Evolutionary conservation across 768 basidiomycete genomes (phyloP).

Genomic region (Royoungia palumana): DNA sequence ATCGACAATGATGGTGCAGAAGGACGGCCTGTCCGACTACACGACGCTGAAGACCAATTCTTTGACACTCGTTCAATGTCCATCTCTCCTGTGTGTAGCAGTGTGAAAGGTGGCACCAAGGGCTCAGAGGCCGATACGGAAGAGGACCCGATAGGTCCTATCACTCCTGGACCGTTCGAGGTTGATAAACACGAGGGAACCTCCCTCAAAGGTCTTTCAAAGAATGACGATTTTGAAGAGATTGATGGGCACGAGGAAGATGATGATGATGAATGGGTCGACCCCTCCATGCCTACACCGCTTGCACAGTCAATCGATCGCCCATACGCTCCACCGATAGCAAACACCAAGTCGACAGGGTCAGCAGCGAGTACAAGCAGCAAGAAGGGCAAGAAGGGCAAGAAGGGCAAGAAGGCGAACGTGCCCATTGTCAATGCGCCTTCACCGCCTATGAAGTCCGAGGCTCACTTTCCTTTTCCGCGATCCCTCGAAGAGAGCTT

Average conservation of each 20-base stretch:
- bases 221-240: constrained; percentile 28
- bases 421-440: constrained; percentile 41
- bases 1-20: constrained; percentile 26
- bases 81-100: constrained; percentile 40
- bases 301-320: constrained; percentile 24
- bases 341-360: constrained; percentile 25
- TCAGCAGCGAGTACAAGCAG: constrained; percentile 25
- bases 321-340: constrained; percentile 27
- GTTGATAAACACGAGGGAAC: constrained; percentile 20
- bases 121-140: constrained; percentile 65
- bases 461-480: constrained; percentile 63
- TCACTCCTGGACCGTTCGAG: constrained; percentile 58
- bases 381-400: constrained; percentile 33
- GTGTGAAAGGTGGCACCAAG: constrained; percentile 36
- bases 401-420: constrained; percentile 34
- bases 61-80: constrained; percentile 52
- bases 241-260: constrained; percentile 32
- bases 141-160: constrained; percentile 66
- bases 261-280: constrained; percentile 63
- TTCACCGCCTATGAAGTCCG: constrained; percentile 24
- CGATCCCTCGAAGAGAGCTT: constrained; percentile 43
- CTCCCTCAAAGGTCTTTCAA: constrained; percentile 24
- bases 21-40: constrained; percentile 24
- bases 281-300: constrained; percentile 51
- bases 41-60: constrained; percentile 45